A percentile compares a stretch with the other conserved stretches of the same genome.
Conservation (phyloP, 202 grass and related monocot species). For the Elaeis oleifera region DNA sequence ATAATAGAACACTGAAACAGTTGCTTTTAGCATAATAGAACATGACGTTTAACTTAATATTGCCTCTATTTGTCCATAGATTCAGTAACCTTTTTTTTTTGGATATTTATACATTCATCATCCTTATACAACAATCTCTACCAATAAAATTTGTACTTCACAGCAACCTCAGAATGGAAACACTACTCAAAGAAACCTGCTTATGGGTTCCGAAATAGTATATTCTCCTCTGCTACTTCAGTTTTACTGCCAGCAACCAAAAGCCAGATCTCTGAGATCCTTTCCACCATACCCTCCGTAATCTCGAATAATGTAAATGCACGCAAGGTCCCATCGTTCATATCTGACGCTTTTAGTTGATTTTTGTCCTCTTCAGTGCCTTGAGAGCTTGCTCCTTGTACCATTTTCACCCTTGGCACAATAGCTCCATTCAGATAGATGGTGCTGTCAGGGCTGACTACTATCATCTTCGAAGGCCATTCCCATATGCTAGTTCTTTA, state of each 20-base stretch:
- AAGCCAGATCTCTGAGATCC: slow-evolving; percentile 75
- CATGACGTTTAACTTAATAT: too few relatives aligned
- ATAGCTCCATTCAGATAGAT: slow-evolving; percentile 83
- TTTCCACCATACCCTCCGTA: slow-evolving; percentile 43
- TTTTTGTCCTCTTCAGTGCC: slow-evolving; percentile 16
- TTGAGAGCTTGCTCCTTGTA: not conserved
- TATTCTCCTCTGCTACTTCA: slow-evolving; percentile 52
- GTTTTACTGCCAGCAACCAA: slow-evolving; percentile 29
- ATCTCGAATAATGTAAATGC: slow-evolving; percentile 62
- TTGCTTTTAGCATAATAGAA: too few relatives aligned
- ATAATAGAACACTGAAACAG: too few relatives aligned
- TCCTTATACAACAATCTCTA: not conserved
- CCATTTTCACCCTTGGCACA: slow-evolving; percentile 62
- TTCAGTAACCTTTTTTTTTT: too few relatives aligned
- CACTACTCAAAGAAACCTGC: not conserved
- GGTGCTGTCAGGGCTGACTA: slow-evolving; percentile 32
- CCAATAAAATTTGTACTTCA: not conserved
- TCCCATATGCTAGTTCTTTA: slow-evolving; percentile 59
- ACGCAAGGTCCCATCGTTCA: slow-evolving; percentile 18
- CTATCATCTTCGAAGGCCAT: slow-evolving; percentile 64
- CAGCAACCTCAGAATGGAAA: not conserved
- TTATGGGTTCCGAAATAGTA: slow-evolving; percentile 39
- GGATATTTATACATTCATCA: not conserved
- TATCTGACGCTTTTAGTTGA: slow-evolving; percentile 23
- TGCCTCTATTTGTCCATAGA: too few relatives aligned